Evolutionary conservation across 2,329 filamentous ascomycete genomes (phyloP).

Genomic region (Pestalotiopsis sp.): DNA sequence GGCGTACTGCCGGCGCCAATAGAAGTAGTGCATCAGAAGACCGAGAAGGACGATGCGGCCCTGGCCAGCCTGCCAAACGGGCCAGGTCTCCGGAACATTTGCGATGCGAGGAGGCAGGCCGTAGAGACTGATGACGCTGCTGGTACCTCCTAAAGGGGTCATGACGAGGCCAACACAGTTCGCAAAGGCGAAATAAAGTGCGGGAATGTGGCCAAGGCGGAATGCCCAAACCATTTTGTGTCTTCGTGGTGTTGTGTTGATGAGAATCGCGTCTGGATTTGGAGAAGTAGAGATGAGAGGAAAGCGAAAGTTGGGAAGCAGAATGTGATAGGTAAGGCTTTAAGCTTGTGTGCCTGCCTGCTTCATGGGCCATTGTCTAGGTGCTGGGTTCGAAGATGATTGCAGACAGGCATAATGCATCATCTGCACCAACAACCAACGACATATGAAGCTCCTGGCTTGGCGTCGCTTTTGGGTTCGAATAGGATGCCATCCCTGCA

Average conservation of each 20-base stretch:
- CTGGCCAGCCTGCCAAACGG: conserved; percentile 28
- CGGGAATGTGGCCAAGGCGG: neutral
- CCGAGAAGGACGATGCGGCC: conserved; percentile 16
- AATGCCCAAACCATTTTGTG: neutral
- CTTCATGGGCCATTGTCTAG: neutral
- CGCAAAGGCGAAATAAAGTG: neutral
- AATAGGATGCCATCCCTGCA: too few relatives aligned
- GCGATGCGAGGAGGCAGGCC: conserved; percentile 11
- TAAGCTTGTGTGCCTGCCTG: neutral
- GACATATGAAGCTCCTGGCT: neutral
- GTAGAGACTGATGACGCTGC: conserved; percentile 13
- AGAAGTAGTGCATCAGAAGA: conserved; percentile 14
- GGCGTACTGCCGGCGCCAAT: conserved; percentile 14
- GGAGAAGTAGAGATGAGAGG: neutral
- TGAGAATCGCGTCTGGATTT: neutral
- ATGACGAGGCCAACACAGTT: conserved; percentile 5
- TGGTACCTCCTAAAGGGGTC: conserved; percentile 8
- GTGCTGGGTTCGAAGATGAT: neutral
- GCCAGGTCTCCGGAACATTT: conserved; percentile 21
- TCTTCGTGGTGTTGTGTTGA: neutral
- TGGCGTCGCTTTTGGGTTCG: neutral
- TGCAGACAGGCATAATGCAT: neutral
- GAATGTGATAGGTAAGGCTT: neutral
- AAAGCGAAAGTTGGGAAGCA: neutral
- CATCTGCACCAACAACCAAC: neutral